Percentiles rank a stretch among this genome's conserved stretches.
Conservation (phyloP, 2,329 filamentous ascomycete species). For the Colletotrichum tabaci region DNA sequence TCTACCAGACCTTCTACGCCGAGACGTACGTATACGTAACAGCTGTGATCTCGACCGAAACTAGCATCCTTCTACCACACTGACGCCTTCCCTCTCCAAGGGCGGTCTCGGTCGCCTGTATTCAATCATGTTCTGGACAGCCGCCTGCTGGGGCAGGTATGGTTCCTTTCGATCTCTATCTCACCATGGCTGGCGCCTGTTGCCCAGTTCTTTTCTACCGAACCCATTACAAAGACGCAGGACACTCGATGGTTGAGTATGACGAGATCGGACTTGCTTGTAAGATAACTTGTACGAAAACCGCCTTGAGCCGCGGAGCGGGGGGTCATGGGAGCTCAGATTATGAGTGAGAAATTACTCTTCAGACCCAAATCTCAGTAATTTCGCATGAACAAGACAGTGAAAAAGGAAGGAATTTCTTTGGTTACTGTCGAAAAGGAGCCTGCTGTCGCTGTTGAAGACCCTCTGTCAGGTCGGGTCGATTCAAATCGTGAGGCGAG, state of each 20-base stretch:
- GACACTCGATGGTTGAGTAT: background rate
- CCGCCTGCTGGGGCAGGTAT: conserved; percentile 17
- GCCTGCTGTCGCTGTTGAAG: no score
- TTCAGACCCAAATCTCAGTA: conserved; percentile 15
- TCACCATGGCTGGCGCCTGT: conserved; percentile 31
- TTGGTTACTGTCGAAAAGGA: no score
- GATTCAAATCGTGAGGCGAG: no score
- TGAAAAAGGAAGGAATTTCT: background rate
- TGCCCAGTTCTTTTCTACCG: conserved; percentile 30
- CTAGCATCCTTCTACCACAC: conserved; percentile 38
- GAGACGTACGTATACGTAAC: conserved; percentile 38
- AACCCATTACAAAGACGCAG: conserved; percentile 15
- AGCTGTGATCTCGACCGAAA: conserved; percentile 33
- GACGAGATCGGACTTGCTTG: conserved; percentile 20
- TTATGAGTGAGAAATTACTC: background rate
- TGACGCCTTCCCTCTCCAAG: conserved; percentile 24
- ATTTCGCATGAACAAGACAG: background rate
- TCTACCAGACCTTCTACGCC: conserved; percentile 31
- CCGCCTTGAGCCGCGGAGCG: conserved; percentile 1
- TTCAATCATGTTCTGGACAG: conserved; percentile 20
- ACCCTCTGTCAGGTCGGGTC: no score
- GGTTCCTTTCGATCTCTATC: conserved; percentile 35
- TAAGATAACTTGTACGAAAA: conserved; percentile 2
- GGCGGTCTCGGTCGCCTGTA: conserved; percentile 1
- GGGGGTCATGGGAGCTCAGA: conserved; percentile 10